These are phyloP conservation scores for Termitomyces eurrhizus DNA, from an alignment of 768 basidiomycete species.

Conservation along the genomic window DNA sequence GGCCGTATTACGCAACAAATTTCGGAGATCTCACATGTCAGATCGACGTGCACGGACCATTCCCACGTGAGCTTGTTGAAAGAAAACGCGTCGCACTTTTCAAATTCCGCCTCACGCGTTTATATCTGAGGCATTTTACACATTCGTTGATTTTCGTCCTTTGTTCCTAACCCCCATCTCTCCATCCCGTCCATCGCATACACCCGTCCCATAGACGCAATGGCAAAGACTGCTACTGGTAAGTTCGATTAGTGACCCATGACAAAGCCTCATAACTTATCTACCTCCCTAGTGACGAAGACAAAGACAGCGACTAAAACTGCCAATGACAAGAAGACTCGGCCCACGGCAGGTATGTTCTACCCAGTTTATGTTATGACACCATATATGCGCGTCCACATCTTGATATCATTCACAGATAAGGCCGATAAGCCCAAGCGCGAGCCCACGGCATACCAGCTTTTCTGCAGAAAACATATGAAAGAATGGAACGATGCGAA, in stretches of 20 bases:
- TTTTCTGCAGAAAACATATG: conserved; percentile 54
- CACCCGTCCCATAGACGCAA: conserved; percentile 20
- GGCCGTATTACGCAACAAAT: background rate
- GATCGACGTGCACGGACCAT: background rate
- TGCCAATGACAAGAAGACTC: conserved; percentile 39
- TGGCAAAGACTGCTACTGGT: conserved; percentile 54
- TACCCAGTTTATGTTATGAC: background rate
- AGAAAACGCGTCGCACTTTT: conserved; percentile 10
- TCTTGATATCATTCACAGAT: conserved; percentile 17
- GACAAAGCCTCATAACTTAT: conserved; percentile 3
- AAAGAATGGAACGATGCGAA: conserved; percentile 54
- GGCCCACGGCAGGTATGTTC: conserved; percentile 29
- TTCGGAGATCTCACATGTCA: conserved; percentile 3
- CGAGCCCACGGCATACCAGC: conserved; percentile 55
- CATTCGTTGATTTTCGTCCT: conserved; percentile 5
- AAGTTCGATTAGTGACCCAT: conserved; percentile 9
- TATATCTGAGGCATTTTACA: conserved; percentile 15
- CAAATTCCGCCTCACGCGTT: conserved; percentile 15
- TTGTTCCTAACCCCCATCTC: conserved; percentile 9
- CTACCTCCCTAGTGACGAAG: conserved; percentile 35
- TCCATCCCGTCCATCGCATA: conserved; percentile 15
- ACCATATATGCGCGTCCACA: conserved; percentile 3
- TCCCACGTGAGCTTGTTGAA: conserved; percentile 20
- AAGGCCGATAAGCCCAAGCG: conserved; percentile 51
- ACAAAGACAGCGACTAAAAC: conserved; percentile 56